Conservation (phyloP, 768 basidiomycete species). For the Pisolithus microcarpus region DNA sequence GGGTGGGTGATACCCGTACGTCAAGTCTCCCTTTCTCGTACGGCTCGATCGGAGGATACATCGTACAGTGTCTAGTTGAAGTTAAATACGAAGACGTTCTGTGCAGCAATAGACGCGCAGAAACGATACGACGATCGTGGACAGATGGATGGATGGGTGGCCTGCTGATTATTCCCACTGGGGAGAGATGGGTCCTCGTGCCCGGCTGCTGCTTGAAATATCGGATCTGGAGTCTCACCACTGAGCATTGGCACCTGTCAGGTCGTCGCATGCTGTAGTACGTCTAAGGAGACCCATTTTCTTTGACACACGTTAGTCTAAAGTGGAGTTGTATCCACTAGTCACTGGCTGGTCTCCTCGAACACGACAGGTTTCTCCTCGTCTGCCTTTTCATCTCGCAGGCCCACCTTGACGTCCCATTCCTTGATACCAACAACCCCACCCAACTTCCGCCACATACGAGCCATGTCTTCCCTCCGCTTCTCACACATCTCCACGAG, state of each 20-base stretch:
- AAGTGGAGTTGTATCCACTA: background rate
- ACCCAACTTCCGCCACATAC: constrained; percentile 63
- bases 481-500: constrained; percentile 50
- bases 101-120: constrained; percentile 3
- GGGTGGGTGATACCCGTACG: constrained; percentile 44
- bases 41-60: constrained; percentile 68
- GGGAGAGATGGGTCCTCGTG: background rate
- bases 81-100: constrained; percentile 7
- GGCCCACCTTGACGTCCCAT: constrained; percentile 59
- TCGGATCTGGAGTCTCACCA: background rate
- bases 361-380: background rate
- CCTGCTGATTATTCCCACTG: background rate
- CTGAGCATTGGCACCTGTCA: background rate
- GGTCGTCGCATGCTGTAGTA: no score
- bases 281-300: no score
- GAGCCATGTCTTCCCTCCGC: constrained; percentile 42
- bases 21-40: constrained; percentile 59
- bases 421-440: constrained; percentile 67
- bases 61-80: constrained; percentile 16
- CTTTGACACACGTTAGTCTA: no score
- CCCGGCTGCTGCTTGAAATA: constrained; percentile 7
- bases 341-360: background rate
- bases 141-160: constrained; percentile 9
- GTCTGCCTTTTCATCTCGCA: constrained; percentile 9
- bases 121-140: background rate